Percentiles rank a stretch among this genome's conserved stretches.
Conservation (phyloP, 129 eudicot genomes). For the Centella asiatica region DNA sequence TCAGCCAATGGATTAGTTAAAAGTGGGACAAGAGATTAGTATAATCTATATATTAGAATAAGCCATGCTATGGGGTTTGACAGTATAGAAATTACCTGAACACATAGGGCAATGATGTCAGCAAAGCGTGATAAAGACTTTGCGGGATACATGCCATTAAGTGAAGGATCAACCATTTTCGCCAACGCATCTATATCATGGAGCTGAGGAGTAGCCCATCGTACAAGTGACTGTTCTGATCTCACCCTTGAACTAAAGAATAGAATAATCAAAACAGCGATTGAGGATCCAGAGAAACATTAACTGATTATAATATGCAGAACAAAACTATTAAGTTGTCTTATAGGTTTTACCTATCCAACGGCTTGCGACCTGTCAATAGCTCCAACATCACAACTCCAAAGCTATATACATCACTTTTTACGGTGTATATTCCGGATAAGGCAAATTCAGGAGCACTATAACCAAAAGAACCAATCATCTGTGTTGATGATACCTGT, state of each 20-base stretch:
- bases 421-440: constrained; percentile 83
- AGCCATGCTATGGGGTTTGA: neutral
- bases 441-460: constrained; percentile 95
- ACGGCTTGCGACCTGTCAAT: constrained; percentile 79
- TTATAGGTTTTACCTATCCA: constrained; percentile 54
- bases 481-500: constrained; percentile 70
- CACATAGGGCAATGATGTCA: constrained; percentile 91
- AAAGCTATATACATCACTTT: constrained; percentile 92
- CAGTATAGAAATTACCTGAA: constrained; percentile 49
- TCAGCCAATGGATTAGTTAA: too few relatives aligned
- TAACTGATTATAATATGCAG: neutral
- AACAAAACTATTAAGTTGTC: neutral
- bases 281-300: neutral
- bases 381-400: constrained; percentile 99
- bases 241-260: constrained; percentile 58
- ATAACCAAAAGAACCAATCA: constrained; percentile 90
- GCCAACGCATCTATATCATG: constrained; percentile 93
- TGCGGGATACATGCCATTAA: constrained; percentile 77
- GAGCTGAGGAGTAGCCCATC: constrained; percentile 99
- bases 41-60: neutral
- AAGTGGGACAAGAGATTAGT: neutral
- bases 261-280: neutral
- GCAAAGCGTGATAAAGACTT: constrained; percentile 94
- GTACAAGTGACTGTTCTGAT: constrained; percentile 84
- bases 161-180: constrained; percentile 93